Evolutionary conservation across 2,329 filamentous ascomycete genomes (phyloP), one percentile per base, ranked within the genome.

Genomic region (Aspergillus sp.): DNA sequence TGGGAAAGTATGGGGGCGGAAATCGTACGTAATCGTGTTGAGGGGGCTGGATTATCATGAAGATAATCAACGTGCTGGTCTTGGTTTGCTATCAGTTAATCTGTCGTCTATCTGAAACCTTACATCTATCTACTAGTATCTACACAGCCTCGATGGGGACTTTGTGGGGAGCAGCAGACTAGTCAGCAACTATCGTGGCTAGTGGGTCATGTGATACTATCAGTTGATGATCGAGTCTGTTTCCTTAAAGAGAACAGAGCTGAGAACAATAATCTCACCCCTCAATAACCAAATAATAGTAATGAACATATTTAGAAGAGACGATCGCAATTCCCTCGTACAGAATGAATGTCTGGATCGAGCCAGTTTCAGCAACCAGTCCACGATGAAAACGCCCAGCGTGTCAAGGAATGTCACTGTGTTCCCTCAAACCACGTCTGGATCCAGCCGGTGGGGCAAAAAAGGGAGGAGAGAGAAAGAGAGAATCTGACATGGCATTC

Each of bases 181-280:
- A 49, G 45, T 49, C 41, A 45, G 41, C 41, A 13, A 49, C 47
- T 50, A 30, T 30, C 30, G 47, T 50, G 47, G 47, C 47, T 50
- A 30, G 23, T 50, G 47, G 19, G 25, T 49, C 21, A 49, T 49
- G 21, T 49, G 21, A 30, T 23, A 28, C 3, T 5, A 10, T 30
- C 32, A 13, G 32, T 36, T 36, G 9, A 30, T 5, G 9, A 36
- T 36, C 23, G 1, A 13, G 32, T 15, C 32, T 36, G 5, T 36
- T 36, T 36, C 32, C 12, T 36, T 6, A 36, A 13, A 36, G 32
- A 36, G 32, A 36, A 45, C 12, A 17, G 2, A 45, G 41, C 41
- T 45, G 41, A 36, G 5, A 36, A 12, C 32, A 36, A 36, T 32
- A 13, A 12, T 32, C 30, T 32, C 10, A 13, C 12, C 30, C 30